Percentiles rank a stretch among this genome's conserved stretches.
These are phyloP conservation scores for Omphalotus olearius DNA, from an alignment of 1,284 basidiomycete species.

Conservation along the genomic window DNA sequence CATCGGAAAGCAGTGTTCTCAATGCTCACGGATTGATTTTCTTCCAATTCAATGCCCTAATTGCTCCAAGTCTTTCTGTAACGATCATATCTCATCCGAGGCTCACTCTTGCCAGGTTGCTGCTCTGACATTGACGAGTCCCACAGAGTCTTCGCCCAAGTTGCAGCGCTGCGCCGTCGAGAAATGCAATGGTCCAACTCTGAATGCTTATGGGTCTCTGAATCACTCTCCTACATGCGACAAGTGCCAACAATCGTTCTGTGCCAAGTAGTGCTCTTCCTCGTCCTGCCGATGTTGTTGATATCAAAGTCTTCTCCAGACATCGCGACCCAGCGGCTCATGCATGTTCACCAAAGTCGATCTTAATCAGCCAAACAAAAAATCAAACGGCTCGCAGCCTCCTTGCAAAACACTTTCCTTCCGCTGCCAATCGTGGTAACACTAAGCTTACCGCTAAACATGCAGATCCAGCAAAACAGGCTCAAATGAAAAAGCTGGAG, in stretches of 20 bases:
- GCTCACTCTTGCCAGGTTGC: slow-evolving; percentile 46
- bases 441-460: slow-evolving; percentile 27
- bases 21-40: slow-evolving; percentile 54
- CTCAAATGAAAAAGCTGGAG: slow-evolving; percentile 52
- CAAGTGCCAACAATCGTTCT: slow-evolving; percentile 56
- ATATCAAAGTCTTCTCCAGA: slow-evolving; percentile 28
- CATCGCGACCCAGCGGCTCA: slow-evolving; percentile 61
- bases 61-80: slow-evolving; percentile 52
- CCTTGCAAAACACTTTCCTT: slow-evolving; percentile 51
- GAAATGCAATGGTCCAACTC: slow-evolving; percentile 50
- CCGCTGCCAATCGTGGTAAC: slow-evolving; percentile 20
- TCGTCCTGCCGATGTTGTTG: neutral
- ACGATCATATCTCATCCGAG: slow-evolving; percentile 52
- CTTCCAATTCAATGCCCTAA: slow-evolving; percentile 54
- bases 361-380: slow-evolving; percentile 22
- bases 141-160: slow-evolving; percentile 20
- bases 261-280: slow-evolving; percentile 44
- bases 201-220: slow-evolving; percentile 34
- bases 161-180: slow-evolving; percentile 46
- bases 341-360: slow-evolving; percentile 33
- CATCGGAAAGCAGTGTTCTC: slow-evolving; percentile 54
- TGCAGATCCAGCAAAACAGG: slow-evolving; percentile 50
- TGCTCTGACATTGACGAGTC: slow-evolving; percentile 12
- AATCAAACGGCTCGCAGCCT: slow-evolving; percentile 49
- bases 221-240: slow-evolving; percentile 37